Evolutionary conservation across 2,329 filamentous ascomycete species (phyloP).

Genomic region (Cercospora brassicicola): DNA sequence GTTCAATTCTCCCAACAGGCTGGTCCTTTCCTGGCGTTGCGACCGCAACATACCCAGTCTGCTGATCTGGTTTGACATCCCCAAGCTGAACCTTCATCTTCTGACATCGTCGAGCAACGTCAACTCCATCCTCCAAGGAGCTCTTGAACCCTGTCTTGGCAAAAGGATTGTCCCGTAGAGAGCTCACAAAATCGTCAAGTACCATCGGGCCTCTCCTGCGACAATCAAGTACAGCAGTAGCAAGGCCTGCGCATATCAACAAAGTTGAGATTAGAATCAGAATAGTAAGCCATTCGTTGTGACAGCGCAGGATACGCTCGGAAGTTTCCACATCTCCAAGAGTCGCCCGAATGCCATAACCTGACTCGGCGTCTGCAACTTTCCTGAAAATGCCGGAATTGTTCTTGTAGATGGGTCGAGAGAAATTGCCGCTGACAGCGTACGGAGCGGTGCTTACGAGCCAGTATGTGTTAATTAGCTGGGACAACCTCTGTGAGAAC

Average conservation of each 20-base stretch:
- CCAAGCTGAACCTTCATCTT: constrained; percentile 21
- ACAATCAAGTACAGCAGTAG: constrained; percentile 22
- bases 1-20: no score
- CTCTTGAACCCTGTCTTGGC: constrained; percentile 13
- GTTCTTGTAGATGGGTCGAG: not conserved
- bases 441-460: constrained; percentile 17
- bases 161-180: constrained; percentile 19
- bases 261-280: constrained; percentile 16
- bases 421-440: constrained; percentile 12
- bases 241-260: constrained; percentile 17
- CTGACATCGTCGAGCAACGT: constrained; percentile 12
- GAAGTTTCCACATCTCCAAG: not conserved
- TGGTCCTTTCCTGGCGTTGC: constrained; percentile 13
- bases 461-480: constrained; percentile 29
- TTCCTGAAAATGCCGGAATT: no score
- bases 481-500: constrained; percentile 22
- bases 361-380: no score
- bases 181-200: constrained; percentile 23
- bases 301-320: constrained; percentile 18
- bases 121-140: constrained; percentile 20
- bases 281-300: constrained; percentile 12
- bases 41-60: constrained; percentile 21
- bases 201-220: constrained; percentile 21
- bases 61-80: constrained; percentile 21
- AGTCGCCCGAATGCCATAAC: not conserved